Evolutionary conservation across 2,329 filamentous ascomycete genomes (phyloP).

Genomic region (Rhynchosporium graminicola): DNA sequence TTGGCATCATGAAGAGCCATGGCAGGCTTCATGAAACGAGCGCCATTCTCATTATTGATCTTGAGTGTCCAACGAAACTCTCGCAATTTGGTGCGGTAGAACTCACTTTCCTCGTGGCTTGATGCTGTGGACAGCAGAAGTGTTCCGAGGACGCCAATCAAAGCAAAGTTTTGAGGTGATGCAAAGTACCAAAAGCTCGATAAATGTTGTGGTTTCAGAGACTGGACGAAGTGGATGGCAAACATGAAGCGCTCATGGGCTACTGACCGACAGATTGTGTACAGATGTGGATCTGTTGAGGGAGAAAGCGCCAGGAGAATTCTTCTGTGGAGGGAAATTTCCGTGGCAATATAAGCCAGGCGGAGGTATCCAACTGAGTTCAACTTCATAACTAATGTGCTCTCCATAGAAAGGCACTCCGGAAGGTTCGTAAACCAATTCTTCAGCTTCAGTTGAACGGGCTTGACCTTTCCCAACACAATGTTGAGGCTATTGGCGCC

Average conservation of each 20-base stretch:
- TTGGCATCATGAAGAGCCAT: conserved; percentile 36
- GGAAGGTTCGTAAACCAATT: conserved; percentile 52
- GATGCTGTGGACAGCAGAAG: conserved; percentile 39
- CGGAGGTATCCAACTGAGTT: conserved; percentile 50
- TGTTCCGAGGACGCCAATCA: conserved; percentile 46
- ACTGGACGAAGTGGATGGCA: conserved; percentile 46
- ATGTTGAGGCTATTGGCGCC: conserved; percentile 30
- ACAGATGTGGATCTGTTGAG: conserved; percentile 30
- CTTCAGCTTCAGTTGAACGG: conserved; percentile 50
- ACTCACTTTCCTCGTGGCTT: conserved; percentile 31
- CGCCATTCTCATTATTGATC: conserved; percentile 37
- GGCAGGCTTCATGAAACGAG: conserved; percentile 33
- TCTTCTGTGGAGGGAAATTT: conserved; percentile 53
- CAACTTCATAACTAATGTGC: conserved; percentile 45
- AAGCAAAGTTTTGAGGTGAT: conserved; percentile 47
- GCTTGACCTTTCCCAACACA: conserved; percentile 50
- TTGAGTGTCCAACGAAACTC: conserved; percentile 37
- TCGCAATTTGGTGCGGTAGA: conserved; percentile 32
- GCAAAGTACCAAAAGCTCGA: conserved; percentile 50
- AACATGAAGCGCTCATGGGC: conserved; percentile 45
- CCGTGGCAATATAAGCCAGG: conserved; percentile 53
- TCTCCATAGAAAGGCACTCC: conserved; percentile 48
- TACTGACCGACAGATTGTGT: conserved; percentile 37
- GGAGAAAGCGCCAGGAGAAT: conserved; percentile 48
- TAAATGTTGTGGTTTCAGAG: conserved; percentile 48